Conservation (phyloP, 768 basidiomycete species). For the Cytidiella melzeri region DNA sequence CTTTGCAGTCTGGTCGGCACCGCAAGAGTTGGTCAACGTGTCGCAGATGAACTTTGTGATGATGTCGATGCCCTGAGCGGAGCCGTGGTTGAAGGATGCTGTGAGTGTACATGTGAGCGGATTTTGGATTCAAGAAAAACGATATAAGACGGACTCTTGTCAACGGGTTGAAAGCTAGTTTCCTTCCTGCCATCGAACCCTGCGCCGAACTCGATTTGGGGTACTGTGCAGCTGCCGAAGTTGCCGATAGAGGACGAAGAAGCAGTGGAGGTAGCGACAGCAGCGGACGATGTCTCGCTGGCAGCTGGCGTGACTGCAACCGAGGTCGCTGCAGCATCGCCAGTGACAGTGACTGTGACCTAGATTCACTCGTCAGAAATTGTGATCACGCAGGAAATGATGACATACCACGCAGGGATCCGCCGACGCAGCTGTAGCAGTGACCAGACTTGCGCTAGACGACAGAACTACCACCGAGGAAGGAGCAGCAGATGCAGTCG, state of each 20-base stretch:
- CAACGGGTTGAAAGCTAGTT: constrained; percentile 47
- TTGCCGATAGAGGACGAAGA: constrained; percentile 23
- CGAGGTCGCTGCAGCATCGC: constrained; percentile 14
- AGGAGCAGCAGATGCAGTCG: constrained; percentile 7
- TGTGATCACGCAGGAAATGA: neutral
- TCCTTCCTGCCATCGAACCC: constrained; percentile 51
- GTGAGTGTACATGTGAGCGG: neutral
- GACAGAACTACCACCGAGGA: too few relatives aligned
- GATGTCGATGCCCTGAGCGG: constrained; percentile 39
- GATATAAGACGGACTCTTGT: constrained; percentile 30
- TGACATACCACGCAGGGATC: constrained; percentile 7
- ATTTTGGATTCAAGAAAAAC: neutral
- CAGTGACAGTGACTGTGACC: constrained; percentile 10
- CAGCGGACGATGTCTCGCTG: constrained; percentile 3
- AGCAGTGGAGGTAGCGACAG: constrained; percentile 15
- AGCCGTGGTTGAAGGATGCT: constrained; percentile 16
- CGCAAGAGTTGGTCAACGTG: constrained; percentile 41
- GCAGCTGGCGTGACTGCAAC: constrained; percentile 9
- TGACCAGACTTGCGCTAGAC: constrained; percentile 19
- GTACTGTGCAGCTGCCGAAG: constrained; percentile 51
- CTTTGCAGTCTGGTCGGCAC: constrained; percentile 13
- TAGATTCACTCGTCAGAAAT: neutral
- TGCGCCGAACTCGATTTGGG: constrained; percentile 48
- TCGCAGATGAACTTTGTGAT: constrained; percentile 53
- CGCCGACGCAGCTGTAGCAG: constrained; percentile 26